These are phyloP conservation scores for Globisporangium cederbergense DNA, from an alignment of 352 stramenopile genomes.

Conservation along the genomic window DNA sequence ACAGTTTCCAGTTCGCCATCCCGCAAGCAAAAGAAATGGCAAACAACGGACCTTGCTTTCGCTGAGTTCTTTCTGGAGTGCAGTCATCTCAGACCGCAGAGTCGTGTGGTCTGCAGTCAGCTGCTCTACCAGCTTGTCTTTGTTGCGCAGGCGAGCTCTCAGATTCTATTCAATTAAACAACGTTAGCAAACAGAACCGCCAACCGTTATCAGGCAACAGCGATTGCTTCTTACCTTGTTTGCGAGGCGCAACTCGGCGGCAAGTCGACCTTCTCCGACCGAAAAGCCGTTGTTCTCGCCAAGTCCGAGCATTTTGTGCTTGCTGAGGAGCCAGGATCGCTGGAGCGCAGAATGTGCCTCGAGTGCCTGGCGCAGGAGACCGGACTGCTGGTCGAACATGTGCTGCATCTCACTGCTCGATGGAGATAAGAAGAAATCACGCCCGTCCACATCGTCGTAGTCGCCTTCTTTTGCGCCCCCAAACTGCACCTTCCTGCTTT, in stretches of 20 bases:
- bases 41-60: constrained; percentile 48
- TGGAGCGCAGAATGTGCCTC: constrained; percentile 73
- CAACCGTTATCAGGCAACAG: constrained; percentile 22
- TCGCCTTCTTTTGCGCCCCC: constrained; percentile 43
- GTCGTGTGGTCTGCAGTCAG: constrained; percentile 71
- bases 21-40: background rate
- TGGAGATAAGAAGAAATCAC: constrained; percentile 79
- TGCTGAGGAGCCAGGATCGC: constrained; percentile 70
- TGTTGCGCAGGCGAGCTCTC: constrained; percentile 70
- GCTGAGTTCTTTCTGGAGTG: constrained; percentile 56
- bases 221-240: constrained; percentile 44
- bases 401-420: constrained; percentile 86
- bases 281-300: constrained; percentile 50
- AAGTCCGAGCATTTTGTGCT: constrained; percentile 68
- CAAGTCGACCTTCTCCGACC: constrained; percentile 78
- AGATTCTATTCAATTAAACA: constrained; percentile 50
- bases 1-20: background rate
- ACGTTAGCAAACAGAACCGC: background rate
- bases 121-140: constrained; percentile 81
- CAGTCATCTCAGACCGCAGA: constrained; percentile 47
- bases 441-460: constrained; percentile 54
- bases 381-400: constrained; percentile 86
- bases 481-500: constrained; percentile 35
- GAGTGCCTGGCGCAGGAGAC: constrained; percentile 59
- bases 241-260: constrained; percentile 72